phyloP scores from a whole-genome alignment of 1,284 basidiomycete species.

The Leccinum subspadiceum region DNA sequence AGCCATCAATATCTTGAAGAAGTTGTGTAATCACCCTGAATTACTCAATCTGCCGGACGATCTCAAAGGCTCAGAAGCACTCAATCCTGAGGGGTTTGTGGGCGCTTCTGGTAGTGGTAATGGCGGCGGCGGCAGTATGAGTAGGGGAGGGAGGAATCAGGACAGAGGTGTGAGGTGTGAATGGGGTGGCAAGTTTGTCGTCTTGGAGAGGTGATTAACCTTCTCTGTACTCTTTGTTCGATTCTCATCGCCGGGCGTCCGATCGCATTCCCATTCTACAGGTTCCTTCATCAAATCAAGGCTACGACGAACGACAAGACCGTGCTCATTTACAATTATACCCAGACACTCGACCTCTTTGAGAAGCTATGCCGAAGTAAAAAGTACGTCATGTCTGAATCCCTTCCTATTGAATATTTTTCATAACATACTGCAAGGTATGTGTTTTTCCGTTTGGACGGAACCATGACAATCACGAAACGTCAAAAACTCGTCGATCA shows the following conservation, averaged over 20 bases:
- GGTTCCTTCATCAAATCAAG: constrained; percentile 82
- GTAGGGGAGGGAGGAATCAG: no score
- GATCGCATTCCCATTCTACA: constrained; percentile 31
- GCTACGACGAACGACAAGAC: constrained; percentile 94
- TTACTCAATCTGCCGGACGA: no score
- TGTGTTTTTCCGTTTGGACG: constrained; percentile 90
- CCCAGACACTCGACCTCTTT: constrained; percentile 94
- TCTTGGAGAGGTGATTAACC: constrained; percentile 77
- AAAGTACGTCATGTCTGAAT: constrained; percentile 49
- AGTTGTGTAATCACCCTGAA: no score
- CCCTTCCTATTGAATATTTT: background rate
- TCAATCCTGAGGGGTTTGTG: no score
- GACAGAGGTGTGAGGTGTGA: no score
- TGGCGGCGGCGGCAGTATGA: no score
- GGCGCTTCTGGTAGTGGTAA: no score
- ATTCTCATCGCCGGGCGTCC: background rate
- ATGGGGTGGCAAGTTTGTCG: constrained; percentile 79
- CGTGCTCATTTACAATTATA: constrained; percentile 98
- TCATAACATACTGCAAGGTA: constrained; percentile 58
- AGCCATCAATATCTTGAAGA: no score
- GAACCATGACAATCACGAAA: constrained; percentile 91
- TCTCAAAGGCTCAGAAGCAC: no score
- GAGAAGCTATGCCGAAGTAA: constrained; percentile 80
- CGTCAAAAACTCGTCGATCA: constrained; percentile 96
- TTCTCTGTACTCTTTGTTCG: background rate